These are phyloP conservation scores for Paxillus involutus DNA, from an alignment of 768 basidiomycete genomes.

Conservation along the genomic window DNA sequence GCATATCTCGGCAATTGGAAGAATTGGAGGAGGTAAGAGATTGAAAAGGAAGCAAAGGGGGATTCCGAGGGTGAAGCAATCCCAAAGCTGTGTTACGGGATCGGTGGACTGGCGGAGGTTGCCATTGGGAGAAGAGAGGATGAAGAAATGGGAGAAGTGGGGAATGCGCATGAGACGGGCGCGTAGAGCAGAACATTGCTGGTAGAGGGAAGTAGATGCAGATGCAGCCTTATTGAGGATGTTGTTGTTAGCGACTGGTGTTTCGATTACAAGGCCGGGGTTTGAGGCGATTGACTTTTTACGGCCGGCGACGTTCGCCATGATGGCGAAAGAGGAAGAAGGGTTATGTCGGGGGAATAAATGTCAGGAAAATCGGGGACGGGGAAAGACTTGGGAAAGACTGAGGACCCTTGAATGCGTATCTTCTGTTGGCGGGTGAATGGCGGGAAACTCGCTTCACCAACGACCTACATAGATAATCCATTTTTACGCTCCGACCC, in stretches of 20 bases:
- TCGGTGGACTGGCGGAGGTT: slow-evolving; percentile 77
- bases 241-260: slow-evolving; percentile 75
- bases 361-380: neutral
- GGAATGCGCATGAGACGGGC: slow-evolving; percentile 76
- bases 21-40: slow-evolving; percentile 59
- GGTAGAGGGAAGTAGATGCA: slow-evolving; percentile 85
- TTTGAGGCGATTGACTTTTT: slow-evolving; percentile 78
- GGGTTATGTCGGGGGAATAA: slow-evolving; percentile 1
- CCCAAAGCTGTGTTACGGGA: slow-evolving; percentile 93
- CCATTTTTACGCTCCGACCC: slow-evolving; percentile 29
- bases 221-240: slow-evolving; percentile 92
- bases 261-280: slow-evolving; percentile 67
- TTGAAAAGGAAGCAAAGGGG: slow-evolving; percentile 97
- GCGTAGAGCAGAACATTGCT: slow-evolving; percentile 82
- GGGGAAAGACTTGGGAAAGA: neutral
- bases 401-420: neutral
- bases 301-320: slow-evolving; percentile 61
- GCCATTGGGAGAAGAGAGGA: slow-evolving; percentile 54
- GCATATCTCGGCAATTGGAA: slow-evolving; percentile 52
- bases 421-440: slow-evolving; percentile 9
- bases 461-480: slow-evolving; percentile 27
- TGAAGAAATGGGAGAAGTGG: slow-evolving; percentile 70
- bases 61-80: slow-evolving; percentile 88
- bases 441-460: slow-evolving; percentile 6
- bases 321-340: slow-evolving; percentile 25